Percentiles rank a stretch among this genome's conserved stretches.
Conservation (phyloP, 2,329 filamentous ascomycete species). For the Pseudocercospora ulei region DNA sequence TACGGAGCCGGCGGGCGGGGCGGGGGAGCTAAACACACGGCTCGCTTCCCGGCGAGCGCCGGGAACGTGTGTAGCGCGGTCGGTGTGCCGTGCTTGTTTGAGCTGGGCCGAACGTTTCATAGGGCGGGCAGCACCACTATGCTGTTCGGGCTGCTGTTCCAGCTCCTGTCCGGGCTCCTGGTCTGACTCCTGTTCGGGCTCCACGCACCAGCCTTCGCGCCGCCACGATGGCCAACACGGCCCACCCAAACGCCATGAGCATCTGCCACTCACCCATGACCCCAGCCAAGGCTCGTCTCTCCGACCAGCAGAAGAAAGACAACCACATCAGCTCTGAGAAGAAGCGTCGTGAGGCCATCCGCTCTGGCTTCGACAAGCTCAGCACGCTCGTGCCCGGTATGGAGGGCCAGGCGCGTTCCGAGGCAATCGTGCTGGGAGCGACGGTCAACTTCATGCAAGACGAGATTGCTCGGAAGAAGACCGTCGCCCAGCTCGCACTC, state of each 20-base stretch:
- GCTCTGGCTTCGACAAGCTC: conserved; percentile 72
- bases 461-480: conserved; percentile 35
- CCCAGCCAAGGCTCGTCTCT: conserved; percentile 50
- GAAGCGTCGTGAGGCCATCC: conserved; percentile 63
- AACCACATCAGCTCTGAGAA: conserved; percentile 63
- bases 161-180: too few species aligned
- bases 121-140: too few species aligned
- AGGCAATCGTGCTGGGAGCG: conserved; percentile 66
- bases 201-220: neutral
- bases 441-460: conserved; percentile 40
- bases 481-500: conserved; percentile 34
- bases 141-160: too few species aligned
- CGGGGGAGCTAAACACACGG: too few species aligned
- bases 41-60: too few species aligned
- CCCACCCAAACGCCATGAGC: conserved; percentile 3
- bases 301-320: conserved; percentile 61
- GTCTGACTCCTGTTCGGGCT: neutral
- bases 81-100: too few species aligned
- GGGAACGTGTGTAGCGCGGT: too few species aligned
- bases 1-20: too few species aligned
- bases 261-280: conserved; percentile 11
- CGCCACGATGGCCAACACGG: conserved; percentile 1
- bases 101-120: too few species aligned
- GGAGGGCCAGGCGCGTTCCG: conserved; percentile 72
- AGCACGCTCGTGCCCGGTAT: conserved; percentile 72